Percentiles rank a stretch among this genome's conserved stretches.
Conservation (phyloP, 345 rosid species). For the Murraya koenigii region DNA sequence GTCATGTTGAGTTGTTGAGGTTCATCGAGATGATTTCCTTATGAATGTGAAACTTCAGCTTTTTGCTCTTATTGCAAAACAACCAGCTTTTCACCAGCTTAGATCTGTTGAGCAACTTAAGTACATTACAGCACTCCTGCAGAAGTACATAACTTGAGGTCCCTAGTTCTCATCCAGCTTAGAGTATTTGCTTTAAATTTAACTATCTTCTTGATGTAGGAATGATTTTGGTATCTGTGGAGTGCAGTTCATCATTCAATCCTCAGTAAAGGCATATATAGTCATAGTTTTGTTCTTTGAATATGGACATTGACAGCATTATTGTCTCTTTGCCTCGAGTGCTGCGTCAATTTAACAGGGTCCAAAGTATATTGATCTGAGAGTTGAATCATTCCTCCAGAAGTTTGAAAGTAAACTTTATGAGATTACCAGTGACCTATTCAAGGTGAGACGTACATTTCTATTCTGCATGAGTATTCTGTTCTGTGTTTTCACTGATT, state of each 20-base stretch:
- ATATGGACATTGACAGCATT: neutral
- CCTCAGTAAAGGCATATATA: conserved; percentile 64
- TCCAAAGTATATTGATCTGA: conserved; percentile 72
- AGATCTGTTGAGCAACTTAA: conserved; percentile 94
- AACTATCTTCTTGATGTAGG: conserved; percentile 33
- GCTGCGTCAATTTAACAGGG: conserved; percentile 37
- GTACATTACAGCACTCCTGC: conserved; percentile 68
- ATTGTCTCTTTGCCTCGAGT: neutral
- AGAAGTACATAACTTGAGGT: conserved; percentile 44
- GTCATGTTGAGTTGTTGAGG: conserved; percentile 37
- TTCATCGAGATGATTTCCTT: conserved; percentile 72
- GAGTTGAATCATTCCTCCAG: conserved; percentile 73
- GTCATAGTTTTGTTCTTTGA: conserved; percentile 1
- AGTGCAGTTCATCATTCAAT: conserved; percentile 79
- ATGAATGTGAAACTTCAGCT: conserved; percentile 86
- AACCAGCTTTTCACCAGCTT: conserved; percentile 95
- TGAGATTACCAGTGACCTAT: conserved; percentile 75
- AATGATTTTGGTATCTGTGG: conserved; percentile 75
- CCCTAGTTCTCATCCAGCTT: neutral
- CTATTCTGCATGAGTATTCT: neutral
- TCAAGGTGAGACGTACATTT: conserved; percentile 49
- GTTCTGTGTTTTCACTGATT: neutral
- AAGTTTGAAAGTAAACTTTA: conserved; percentile 61
- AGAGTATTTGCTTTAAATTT: neutral
- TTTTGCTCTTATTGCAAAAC: conserved; percentile 73